phyloP scores from a whole-genome alignment of 1,284 basidiomycete genomes.

The Cryptococcus amylolentus region DNA sequence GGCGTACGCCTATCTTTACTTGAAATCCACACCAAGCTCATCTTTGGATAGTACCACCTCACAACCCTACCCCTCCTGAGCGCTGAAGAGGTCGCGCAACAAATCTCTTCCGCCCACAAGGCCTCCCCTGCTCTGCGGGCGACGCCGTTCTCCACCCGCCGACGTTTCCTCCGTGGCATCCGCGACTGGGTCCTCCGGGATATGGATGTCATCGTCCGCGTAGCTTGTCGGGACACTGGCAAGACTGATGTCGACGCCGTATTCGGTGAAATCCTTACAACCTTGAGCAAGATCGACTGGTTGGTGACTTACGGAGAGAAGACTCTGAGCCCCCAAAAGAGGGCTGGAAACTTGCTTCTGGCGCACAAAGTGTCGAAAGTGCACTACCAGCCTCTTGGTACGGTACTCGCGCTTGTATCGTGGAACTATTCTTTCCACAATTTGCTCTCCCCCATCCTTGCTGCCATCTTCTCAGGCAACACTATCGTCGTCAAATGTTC shows the following conservation, averaged over 20 bases:
- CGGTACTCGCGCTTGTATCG: conserved; percentile 86
- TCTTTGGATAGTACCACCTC: conserved; percentile 35
- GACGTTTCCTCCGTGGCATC: conserved; percentile 76
- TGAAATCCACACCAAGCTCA: background rate
- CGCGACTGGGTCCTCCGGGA: conserved; percentile 80
- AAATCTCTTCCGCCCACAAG: conserved; percentile 63
- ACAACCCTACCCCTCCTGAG: conserved; percentile 59
- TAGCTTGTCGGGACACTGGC: conserved; percentile 92
- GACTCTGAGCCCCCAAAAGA: conserved; percentile 65
- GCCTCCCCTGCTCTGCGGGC: conserved; percentile 70
- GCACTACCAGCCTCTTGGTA: conserved; percentile 87
- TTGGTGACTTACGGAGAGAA: conserved; percentile 75
- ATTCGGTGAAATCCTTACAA: conserved; percentile 82
- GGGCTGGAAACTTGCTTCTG: conserved; percentile 70
- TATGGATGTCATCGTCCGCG: conserved; percentile 73
- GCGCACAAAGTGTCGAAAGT: conserved; percentile 75
- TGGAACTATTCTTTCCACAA: conserved; percentile 79
- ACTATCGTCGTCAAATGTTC: conserved; percentile 88
- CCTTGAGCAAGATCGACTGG: conserved; percentile 77
- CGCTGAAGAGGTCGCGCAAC: conserved; percentile 62
- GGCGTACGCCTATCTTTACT: conserved; percentile 56
- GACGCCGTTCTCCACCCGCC: conserved; percentile 71
- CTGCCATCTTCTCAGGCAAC: conserved; percentile 86
- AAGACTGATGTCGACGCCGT: conserved; percentile 95
- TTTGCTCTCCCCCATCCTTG: conserved; percentile 85